Evolutionary conservation across 2,329 filamentous ascomycete species (phyloP).

Genomic region (Paraconiothyrium brasiliense): DNA sequence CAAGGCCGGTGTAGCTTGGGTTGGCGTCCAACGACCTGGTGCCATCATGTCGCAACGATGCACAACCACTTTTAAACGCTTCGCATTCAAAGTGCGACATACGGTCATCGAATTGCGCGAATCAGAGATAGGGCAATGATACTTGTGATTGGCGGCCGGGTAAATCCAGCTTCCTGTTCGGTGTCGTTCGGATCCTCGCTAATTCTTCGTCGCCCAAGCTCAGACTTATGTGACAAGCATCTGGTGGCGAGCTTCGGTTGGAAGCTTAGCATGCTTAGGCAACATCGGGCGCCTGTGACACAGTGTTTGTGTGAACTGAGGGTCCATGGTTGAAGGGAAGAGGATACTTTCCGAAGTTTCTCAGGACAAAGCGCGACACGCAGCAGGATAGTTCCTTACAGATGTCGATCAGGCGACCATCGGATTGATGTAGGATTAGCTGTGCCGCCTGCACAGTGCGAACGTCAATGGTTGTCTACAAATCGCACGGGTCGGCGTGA

Average conservation of each 20-base stretch:
- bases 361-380: too few relatives aligned
- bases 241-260: constrained; percentile 16
- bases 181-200: constrained; percentile 10
- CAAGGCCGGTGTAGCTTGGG: not conserved
- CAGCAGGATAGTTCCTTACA: too few relatives aligned
- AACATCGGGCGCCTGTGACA: not conserved
- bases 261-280: constrained; percentile 21
- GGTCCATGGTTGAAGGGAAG: not conserved
- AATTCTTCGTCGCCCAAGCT: constrained; percentile 13
- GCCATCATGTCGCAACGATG: not conserved
- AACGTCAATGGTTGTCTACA: too few relatives aligned
- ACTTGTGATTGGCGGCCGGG: constrained; percentile 24
- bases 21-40: not conserved
- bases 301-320: not conserved
- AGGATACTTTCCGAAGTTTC: not conserved
- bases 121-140: constrained; percentile 20
- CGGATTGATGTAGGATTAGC: not conserved
- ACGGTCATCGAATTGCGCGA: constrained; percentile 28
- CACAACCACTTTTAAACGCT: not conserved
- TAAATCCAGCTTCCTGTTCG: constrained; percentile 30
- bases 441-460: not conserved
- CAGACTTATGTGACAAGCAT: constrained; percentile 22
- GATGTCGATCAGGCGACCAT: not conserved
- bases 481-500: not conserved
- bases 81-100: constrained; percentile 22